Base-by-base conservation (phyloP, 305 asterid species). In the Solanum hybrid region DNA sequence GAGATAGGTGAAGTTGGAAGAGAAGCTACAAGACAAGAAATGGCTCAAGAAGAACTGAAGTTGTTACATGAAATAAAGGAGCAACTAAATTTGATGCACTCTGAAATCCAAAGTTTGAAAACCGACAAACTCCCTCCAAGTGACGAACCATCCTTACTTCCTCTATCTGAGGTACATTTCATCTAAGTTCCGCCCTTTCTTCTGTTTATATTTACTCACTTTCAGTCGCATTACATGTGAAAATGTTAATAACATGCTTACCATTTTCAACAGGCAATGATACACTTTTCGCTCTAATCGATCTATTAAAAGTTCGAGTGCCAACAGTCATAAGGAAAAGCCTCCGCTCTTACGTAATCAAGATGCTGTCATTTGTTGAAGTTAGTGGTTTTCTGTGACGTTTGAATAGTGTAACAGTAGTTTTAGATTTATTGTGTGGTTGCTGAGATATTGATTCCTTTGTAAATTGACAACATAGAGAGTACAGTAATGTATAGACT, bases 251-350 rank as follows among this genome's bases (percentile, higher is more conserved):
- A 64, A 79, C 89, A 81, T 76, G 46, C 71, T 75, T 80, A 84
- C 92, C 35, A 61, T 83, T 79, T 6, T 86, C 89, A 86, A 90
- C 96, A 95, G 99, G 99, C 94, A 82, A 95, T 96, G 98, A 89
- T 95, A 87, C 89, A 92, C 92, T 96, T 96, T 80, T 96, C 97
- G 97, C 93, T 97, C 71, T 97, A 95, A 96, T 37, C 71, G 31
- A 89, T 88, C 86, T 24, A 71, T 57, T 34, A 74, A 20, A n/a
- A 61, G 6, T 74, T 57, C 20, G 8, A 22, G 28, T 11, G 31
- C 75, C 31, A 67, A 11, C 75, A 67, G 75, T 24, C 8, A 36
- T 33, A 4, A 40, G 86, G 89, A 84, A 83, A 39, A 81, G 36
- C 26, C 16, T 81, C 11, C 1, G 20, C 40, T 39, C 57, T 39